Conservation (phyloP, 345 rosid species). For the Pugionium cornutum region DNA sequence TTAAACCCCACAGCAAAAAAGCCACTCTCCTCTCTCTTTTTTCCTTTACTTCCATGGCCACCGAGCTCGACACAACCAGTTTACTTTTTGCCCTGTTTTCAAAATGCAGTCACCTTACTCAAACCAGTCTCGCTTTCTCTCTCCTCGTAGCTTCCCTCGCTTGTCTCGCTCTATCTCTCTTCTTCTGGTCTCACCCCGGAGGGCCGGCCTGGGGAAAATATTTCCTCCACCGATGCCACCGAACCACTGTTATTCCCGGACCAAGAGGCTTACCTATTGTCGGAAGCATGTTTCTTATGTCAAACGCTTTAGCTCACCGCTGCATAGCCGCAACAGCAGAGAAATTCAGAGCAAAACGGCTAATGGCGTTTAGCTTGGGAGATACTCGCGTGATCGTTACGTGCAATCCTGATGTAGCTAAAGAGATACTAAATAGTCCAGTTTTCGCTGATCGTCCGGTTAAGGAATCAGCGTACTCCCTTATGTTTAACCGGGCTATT, state of each 20-base stretch:
- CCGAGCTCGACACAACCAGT: conserved; percentile 45
- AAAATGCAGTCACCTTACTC: conserved; percentile 50
- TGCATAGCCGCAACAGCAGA: conserved; percentile 55
- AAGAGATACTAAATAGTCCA: conserved; percentile 63
- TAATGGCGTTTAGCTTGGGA: conserved; percentile 78
- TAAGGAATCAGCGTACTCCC: conserved; percentile 68
- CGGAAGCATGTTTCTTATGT: conserved; percentile 72
- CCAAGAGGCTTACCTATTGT: conserved; percentile 67
- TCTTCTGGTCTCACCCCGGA: conserved; percentile 68
- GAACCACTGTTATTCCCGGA: conserved; percentile 57
- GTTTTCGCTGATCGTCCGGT: conserved; percentile 80
- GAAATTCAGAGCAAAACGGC: conserved; percentile 51
- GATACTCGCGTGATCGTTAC: conserved; percentile 69
- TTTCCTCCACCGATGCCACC: conserved; percentile 30
- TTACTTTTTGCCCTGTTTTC: conserved; percentile 59
- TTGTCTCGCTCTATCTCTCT: conserved; percentile 45
- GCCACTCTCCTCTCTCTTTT: neutral
- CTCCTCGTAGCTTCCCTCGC: conserved; percentile 44
- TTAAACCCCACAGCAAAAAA: conserved; percentile 31
- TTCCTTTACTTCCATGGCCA: conserved; percentile 44
- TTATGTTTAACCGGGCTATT: conserved; percentile 73
- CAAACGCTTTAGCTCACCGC: conserved; percentile 57
- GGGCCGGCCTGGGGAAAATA: conserved; percentile 85
- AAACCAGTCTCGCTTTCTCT: conserved; percentile 49
- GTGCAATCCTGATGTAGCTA: conserved; percentile 62